Evolutionary conservation across 441 rosid genomes (phyloP).

Genomic region (Capsella rubella): DNA sequence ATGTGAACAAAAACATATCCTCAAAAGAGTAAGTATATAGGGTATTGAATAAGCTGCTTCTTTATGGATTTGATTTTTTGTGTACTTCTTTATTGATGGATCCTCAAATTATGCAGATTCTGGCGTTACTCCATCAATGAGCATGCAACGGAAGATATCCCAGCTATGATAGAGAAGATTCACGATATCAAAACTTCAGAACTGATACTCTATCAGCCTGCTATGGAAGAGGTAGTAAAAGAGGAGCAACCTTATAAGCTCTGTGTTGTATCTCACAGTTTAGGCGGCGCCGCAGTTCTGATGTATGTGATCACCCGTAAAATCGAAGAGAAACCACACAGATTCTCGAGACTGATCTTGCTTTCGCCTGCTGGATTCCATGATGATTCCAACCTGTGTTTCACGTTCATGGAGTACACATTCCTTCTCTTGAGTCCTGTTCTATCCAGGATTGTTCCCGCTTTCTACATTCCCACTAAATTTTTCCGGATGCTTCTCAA

Average conservation of each 20-base stretch:
- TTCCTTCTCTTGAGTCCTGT: constrained; percentile 63
- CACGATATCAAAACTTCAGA: constrained; percentile 82
- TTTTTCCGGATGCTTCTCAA: constrained; percentile 92
- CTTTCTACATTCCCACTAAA: constrained; percentile 90
- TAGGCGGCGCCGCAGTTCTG: constrained; percentile 91
- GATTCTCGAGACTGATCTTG: constrained; percentile 78
- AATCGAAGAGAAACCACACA: constrained; percentile 79
- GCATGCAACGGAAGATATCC: constrained; percentile 88
- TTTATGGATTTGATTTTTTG: constrained; percentile 3
- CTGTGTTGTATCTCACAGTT: constrained; percentile 84
- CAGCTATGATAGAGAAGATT: constrained; percentile 91
- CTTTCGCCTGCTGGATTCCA: constrained; percentile 96
- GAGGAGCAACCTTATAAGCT: constrained; percentile 83
- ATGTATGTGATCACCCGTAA: constrained; percentile 72
- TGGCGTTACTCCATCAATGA: constrained; percentile 95
- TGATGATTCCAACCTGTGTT: constrained; percentile 68
- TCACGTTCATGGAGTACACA: constrained; percentile 58
- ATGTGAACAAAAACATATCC: constrained; percentile 79
- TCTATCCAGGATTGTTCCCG: constrained; percentile 63
- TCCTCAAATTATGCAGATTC: constrained; percentile 57
- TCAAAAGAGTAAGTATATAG: constrained; percentile 65
- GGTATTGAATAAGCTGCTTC: neutral
- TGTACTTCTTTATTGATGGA: constrained; percentile 9
- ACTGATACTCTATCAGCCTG: constrained; percentile 69
- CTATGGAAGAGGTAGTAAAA: constrained; percentile 53